A percentile compares a stretch with the other conserved stretches of the same genome.
Conservation (phyloP, 2,329 filamentous ascomycete genomes). For the Aspergillus costaricaensis region DNA sequence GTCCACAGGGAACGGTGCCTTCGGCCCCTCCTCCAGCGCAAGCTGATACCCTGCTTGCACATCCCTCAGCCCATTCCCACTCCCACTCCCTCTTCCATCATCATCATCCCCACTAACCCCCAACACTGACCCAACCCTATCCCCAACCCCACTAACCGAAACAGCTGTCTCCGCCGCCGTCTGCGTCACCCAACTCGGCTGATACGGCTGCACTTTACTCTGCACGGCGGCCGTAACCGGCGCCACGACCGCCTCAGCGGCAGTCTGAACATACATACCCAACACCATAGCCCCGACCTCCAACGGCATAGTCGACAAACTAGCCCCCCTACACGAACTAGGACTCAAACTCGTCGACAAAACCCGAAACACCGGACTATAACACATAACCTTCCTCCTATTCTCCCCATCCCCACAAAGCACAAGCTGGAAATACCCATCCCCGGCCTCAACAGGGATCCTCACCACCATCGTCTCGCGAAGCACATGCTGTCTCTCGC, state of each 20-base stretch:
- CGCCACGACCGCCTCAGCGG: conserved; percentile 25
- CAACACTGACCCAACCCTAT: conserved; percentile 20
- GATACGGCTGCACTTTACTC: conserved; percentile 28
- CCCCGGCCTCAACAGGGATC: conserved; percentile 63
- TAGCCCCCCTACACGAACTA: conserved; percentile 65
- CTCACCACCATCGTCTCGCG: conserved; percentile 66
- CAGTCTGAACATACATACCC: conserved; percentile 46
- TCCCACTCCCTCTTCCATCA: conserved; percentile 26
- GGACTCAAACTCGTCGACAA: conserved; percentile 65
- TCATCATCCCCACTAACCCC: conserved; percentile 3
- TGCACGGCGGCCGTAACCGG: conserved; percentile 30
- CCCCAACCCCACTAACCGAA: conserved; percentile 31
- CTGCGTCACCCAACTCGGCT: conserved; percentile 33
- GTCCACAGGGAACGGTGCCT: conserved; percentile 33
- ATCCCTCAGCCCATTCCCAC: neutral
- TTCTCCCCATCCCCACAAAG: conserved; percentile 54
- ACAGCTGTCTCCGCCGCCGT: conserved; percentile 38
- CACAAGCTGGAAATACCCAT: conserved; percentile 70
- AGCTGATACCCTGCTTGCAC: neutral
- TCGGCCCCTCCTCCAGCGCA: conserved; percentile 32
- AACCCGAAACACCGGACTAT: conserved; percentile 69
- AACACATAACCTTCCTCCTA: conserved; percentile 62
- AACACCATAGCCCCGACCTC: conserved; percentile 58
- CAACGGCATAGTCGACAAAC: conserved; percentile 64
- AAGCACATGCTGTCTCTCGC: conserved; percentile 53